Evolutionary conservation across 371 early-diverging fungal genomes (phyloP), one percentile per base, ranked within the genome.

Genomic region (Chytridium lagenaria): DNA sequence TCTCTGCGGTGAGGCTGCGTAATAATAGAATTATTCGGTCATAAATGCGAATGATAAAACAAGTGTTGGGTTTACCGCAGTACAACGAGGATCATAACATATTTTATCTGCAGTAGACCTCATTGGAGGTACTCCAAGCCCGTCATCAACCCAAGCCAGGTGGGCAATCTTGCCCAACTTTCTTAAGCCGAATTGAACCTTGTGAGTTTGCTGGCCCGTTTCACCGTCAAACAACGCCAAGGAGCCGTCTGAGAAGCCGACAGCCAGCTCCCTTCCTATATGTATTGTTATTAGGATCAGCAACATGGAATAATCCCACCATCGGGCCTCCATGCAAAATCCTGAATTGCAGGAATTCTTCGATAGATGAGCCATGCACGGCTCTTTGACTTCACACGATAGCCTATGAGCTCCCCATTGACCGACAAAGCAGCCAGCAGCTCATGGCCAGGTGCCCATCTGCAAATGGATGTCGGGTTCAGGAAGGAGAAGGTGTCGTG

Each of bases 391-490:
- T 37, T 31, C 2, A 23, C 19, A 34, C 61, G 61, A 23, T 34
- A 61, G 7, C 34, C 61, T 3, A 61, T 15, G 3, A 61, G 61
- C 26, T 61, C 36, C 3, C 61, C 61, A 23, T 3, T 61, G 34
- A 16, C 34, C 19, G 61, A 61, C 34, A 61, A 36, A 12, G 36
- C 31, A 5, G 61, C 61, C 7, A 61, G 30, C 30, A 61, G 31
- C 23, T 61, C 61, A 61, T 61, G 23, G 19, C 61, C 61, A 10
- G 61, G 30, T 33, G 61, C 61, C 61, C 61, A 61, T 34, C 36
- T 3, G 36, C 61, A 61, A 2, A 10, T 7, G 5, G 10, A 22
- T 3, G 36, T 34, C 12, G 61, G 61, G 23, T 52, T 52, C 5
- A 52, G 12, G 55, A 52, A 52, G n/a, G 55, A n/a, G 26, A 22